Base-by-base conservation (phyloP, 176 grass and related monocot species). In the Zoysia pacifica region DNA sequence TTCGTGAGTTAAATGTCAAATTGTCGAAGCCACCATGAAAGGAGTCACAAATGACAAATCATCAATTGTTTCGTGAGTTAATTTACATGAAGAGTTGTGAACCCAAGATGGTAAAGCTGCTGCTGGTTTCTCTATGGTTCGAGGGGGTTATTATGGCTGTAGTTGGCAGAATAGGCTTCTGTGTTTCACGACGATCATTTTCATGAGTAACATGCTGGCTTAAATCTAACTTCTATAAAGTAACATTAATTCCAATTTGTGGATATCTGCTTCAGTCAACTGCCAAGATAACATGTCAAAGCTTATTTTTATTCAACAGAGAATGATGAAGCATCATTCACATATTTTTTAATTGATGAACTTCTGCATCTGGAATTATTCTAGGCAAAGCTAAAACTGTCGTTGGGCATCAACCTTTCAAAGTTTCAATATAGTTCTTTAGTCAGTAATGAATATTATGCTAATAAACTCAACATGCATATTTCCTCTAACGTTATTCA, bases 251-350 rank as follows among this genome's bases (percentile, higher is more conserved):
- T 65, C 28, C 28, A 28, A 14, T 15, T 65, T 65, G 2, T 35
- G 18, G 52, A 47, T 80, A 37, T n/a, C 44, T 63, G 0, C 63
- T 67, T 16, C 39, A 5, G 13, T 62, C 67, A 72, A 42, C 43
- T 42, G 12, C 44, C 54, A 50, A 50, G 64, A 60, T 83, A 6
- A 20, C 66, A 43, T 19, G 42, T 1, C 4, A 11, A 11, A 28
- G 7, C 38, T 58, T 59, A 18, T 69, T 83, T 77, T 0, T 50
- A 59, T 69, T 50, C 35, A 83, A 69, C 43, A 19, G 18, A 69
- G 5, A 59, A 59, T n/a, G 46, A 20, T 60, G 7, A 69, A 69
- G 1, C 11, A 10, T 9, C 2, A 4, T 5, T 45, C 3, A 15
- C 3, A 9, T 11, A 67, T 60, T 7, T 75, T 69, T 64, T 0